Percentiles rank a stretch among this genome's conserved stretches.
Evolutionary conservation across 306 rosid species (phyloP).

Genomic region (Corylus americana): DNA sequence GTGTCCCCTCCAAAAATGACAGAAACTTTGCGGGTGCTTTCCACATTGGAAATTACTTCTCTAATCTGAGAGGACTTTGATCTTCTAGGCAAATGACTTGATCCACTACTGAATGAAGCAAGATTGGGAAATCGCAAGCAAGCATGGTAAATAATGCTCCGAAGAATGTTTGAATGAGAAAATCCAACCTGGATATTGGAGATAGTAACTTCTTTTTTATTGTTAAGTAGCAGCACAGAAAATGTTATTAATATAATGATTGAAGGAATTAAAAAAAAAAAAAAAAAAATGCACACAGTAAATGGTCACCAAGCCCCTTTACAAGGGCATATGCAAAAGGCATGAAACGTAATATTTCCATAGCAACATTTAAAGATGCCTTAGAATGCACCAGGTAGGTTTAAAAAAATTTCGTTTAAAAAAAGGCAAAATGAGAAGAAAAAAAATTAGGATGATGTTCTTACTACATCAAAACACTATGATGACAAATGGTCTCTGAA

Average conservation of each 20-base stretch:
- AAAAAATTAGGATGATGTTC: no score
- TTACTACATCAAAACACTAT: no score
- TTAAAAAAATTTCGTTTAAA: not conserved
- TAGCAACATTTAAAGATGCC: not conserved
- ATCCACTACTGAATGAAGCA: conserved; percentile 48
- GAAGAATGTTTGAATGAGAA: conserved; percentile 88
- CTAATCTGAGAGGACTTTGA: conserved; percentile 39
- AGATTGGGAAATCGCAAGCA: conserved; percentile 74
- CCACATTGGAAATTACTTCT: conserved; percentile 36
- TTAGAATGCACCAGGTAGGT: conserved; percentile 8
- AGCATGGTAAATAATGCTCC: conserved; percentile 80
- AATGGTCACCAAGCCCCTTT: conserved; percentile 1
- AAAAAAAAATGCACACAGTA: conserved; percentile 11
- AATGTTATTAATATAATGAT: conserved; percentile 11
- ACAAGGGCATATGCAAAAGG: conserved; percentile 15
- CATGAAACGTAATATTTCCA: not conserved
- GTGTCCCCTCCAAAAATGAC: conserved; percentile 95
- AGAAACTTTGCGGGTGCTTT: conserved; percentile 64
- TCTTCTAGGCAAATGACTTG: conserved; percentile 44
- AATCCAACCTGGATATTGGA: conserved; percentile 77
- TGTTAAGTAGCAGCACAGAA: conserved; percentile 13
- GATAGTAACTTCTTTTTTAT: conserved; percentile 2
- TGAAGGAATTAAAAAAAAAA: conserved; percentile 1
- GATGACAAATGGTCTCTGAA: no score
- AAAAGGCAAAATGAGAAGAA: no score